Conservation (phyloP, 345 rosid species). For the Moricandia moricandioides region DNA sequence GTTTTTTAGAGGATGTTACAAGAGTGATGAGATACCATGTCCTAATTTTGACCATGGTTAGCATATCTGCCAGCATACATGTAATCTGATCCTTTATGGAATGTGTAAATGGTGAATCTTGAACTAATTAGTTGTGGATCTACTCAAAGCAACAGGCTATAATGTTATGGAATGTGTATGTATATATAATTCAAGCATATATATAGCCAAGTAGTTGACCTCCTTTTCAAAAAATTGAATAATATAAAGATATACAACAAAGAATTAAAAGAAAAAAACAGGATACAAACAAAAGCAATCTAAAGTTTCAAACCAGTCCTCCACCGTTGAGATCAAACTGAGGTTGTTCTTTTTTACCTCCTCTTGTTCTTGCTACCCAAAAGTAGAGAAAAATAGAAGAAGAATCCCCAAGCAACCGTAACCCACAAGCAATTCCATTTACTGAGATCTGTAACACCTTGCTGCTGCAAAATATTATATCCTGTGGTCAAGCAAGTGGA, state of each 20-base stretch:
- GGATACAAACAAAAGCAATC: slow-evolving; percentile 1
- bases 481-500: slow-evolving; percentile 41
- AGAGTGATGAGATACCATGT: neutral
- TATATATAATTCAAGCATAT: neutral
- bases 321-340: neutral
- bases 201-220: neutral
- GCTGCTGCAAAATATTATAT: slow-evolving; percentile 36
- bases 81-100: neutral
- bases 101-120: neutral
- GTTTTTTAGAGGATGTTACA: neutral
- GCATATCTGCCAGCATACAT: neutral
- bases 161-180: too few species aligned
- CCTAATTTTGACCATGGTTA: neutral
- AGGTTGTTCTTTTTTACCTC: neutral
- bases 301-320: neutral
- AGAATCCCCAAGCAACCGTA: slow-evolving; percentile 44
- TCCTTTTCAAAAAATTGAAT: slow-evolving; percentile 7
- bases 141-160: neutral
- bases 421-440: slow-evolving; percentile 46
- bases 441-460: slow-evolving; percentile 32
- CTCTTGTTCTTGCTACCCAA: slow-evolving; percentile 47
- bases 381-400: slow-evolving; percentile 42
- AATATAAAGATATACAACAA: slow-evolving; percentile 19
- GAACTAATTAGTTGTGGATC: neutral
- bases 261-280: slow-evolving; percentile 1